These are phyloP conservation scores for Scutellaria barbata DNA, from an alignment of 257 asterid species.

Conservation along the genomic window DNA sequence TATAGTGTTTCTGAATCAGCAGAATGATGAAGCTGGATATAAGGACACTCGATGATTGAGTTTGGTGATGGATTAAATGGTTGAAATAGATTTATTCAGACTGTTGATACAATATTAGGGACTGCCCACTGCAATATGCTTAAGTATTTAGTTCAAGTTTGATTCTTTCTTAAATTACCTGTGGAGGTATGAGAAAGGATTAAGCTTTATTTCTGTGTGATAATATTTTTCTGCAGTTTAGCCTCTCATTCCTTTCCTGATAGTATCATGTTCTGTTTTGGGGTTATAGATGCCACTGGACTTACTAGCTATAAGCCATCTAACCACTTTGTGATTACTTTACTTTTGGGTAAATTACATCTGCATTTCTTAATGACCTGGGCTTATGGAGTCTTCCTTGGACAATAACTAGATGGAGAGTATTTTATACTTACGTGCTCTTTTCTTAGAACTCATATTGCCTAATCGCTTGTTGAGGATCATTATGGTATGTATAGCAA, in stretches of 20 bases:
- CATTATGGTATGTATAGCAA: too few relatives aligned
- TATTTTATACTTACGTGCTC: too few relatives aligned
- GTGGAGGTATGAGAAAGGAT: background rate
- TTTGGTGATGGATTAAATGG: background rate
- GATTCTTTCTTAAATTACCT: background rate
- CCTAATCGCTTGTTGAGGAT: too few relatives aligned
- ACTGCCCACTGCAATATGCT: background rate
- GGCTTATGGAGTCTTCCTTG: background rate
- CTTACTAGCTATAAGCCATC: background rate
- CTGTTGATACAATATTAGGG: background rate
- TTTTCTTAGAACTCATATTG: too few relatives aligned
- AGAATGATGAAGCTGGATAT: background rate
- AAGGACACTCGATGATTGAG: background rate
- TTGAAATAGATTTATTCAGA: constrained; percentile 5
- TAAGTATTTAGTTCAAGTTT: background rate
- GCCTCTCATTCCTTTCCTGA: background rate
- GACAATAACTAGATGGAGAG: too few relatives aligned
- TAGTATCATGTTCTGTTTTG: constrained; percentile 3
- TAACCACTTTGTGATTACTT: constrained; percentile 5
- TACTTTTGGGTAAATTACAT: background rate
- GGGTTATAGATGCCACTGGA: background rate
- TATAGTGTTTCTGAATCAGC: background rate
- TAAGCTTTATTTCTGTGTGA: constrained; percentile 7
- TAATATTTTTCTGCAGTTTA: background rate
- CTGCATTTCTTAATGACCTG: background rate